These are phyloP conservation scores for Ophiostoma australiae DNA, from an alignment of 2,329 filamentous ascomycete genomes.

Conservation along the genomic window DNA sequence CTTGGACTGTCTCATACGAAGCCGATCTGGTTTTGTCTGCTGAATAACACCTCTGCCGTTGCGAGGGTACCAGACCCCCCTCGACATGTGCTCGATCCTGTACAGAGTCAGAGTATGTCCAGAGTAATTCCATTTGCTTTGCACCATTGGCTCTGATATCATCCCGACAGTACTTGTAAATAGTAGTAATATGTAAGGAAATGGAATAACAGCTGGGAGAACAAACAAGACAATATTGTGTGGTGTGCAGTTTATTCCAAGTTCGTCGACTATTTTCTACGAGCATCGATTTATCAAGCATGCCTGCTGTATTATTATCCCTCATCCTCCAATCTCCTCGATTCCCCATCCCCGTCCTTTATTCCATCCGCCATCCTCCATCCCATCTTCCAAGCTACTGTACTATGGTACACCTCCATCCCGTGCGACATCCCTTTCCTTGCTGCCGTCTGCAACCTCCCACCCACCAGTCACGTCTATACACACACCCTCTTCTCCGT, in stretches of 20 bases:
- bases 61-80: too few species aligned
- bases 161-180: not conserved
- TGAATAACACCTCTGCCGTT: not conserved
- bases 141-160: too few species aligned
- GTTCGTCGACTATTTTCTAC: too few species aligned
- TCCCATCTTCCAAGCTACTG: slow-evolving; percentile 2
- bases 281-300: too few species aligned
- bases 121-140: not conserved
- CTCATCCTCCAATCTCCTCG: not conserved
- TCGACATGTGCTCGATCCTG: too few species aligned
- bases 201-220: not conserved
- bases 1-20: not conserved
- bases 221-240: not conserved
- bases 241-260: not conserved
- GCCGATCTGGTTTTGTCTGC: not conserved
- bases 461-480: not conserved
- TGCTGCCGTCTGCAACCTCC: not conserved
- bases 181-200: not conserved
- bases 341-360: not conserved
- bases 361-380: not conserved
- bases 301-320: not conserved
- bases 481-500: not conserved
- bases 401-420: too few species aligned
- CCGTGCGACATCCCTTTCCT: not conserved
- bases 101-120: too few species aligned